Conservation (phyloP, 169 alveolate genomes). For the Plasmodium fragile region DNA sequence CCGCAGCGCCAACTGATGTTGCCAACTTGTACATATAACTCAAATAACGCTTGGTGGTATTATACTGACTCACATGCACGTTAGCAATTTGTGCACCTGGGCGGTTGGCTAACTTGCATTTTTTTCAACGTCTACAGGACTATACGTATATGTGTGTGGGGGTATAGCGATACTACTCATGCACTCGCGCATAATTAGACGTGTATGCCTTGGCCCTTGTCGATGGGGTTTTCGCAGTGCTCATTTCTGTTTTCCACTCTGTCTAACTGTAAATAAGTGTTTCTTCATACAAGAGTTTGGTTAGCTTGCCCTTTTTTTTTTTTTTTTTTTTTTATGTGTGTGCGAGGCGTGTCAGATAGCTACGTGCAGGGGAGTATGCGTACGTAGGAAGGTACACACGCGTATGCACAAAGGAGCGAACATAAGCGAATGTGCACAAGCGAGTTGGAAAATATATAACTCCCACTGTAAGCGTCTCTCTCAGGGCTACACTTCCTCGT, state of each 20-base stretch:
- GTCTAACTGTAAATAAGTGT: background rate
- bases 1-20: background rate
- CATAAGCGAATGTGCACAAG: background rate
- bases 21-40: background rate
- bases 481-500: background rate
- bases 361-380: background rate
- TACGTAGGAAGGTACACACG: background rate
- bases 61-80: background rate
- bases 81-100: background rate
- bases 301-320: background rate
- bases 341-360: background rate
- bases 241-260: background rate
- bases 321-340: background rate
- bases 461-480: background rate
- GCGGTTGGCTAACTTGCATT: background rate
- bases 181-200: slow-evolving; percentile 3
- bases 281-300: background rate
- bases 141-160: background rate
- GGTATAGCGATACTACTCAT: background rate
- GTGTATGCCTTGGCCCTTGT: background rate
- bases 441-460: background rate
- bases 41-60: background rate
- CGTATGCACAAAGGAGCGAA: background rate
- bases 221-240: background rate
- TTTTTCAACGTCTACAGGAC: slow-evolving; percentile 4